Evolutionary conservation across 805 yeast genomes (phyloP), one percentile per base, ranked within the genome.

Genomic region (Nakazawaea molendinolei): DNA sequence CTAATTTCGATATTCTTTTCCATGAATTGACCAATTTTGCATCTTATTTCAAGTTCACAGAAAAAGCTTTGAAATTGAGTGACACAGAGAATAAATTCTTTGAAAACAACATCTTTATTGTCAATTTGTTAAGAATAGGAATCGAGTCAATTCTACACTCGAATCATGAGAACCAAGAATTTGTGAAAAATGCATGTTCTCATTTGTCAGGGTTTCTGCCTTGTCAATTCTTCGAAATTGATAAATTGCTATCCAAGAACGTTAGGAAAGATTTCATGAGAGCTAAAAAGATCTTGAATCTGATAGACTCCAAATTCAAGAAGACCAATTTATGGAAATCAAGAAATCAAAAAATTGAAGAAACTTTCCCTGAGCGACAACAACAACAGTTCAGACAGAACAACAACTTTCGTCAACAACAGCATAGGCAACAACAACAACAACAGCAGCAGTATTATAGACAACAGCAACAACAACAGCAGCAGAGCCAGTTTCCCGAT

Each of bases 301-400:
- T 42, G 15, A 57, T 63, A 46, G 57, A 55, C 19, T 43, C 50
- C 3, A 57, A 65, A 16, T 60, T 65, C 15, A 57, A 59, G 33
- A 56, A 58, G 33, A 65, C 79, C 2, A 50, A 49, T 36, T 45
- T 64, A 40, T 69, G 61, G 49, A 56, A 47, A 25, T 50, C 45
- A 33, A 57, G 67, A 31, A 50, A 48, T 46, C 52, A 42, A 9
- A 50, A 51, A n/a, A 55, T 71, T 10, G 58, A 53, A 14, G 53
- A 55, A 8, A 49, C 52, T 24, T 46, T 58, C 32, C 59, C 50
- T 59, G 60, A 28, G 52, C n/a, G 49, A 42, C 62, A 53, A 40
- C 62, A 58, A 36, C 65, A 62, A 23, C 68, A 67, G 19, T 71
- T 67, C 25, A 72, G 69, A 25, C 73, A 65, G 14, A 69, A 68